phyloP scores from a whole-genome alignment of 1,284 basidiomycete genomes.

The Moesziomyces globuligerus region DNA sequence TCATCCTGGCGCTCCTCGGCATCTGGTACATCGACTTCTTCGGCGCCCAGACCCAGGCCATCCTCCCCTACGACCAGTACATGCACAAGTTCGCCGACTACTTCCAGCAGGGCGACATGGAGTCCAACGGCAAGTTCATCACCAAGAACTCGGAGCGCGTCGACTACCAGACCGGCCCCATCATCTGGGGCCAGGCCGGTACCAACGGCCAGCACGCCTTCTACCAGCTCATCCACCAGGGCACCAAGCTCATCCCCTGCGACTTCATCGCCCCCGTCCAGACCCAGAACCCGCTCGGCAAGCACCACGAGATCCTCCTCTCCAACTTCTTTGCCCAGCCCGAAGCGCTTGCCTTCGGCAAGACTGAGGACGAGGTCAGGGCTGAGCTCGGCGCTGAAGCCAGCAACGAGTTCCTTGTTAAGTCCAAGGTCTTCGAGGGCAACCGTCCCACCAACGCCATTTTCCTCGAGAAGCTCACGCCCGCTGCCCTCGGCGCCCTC shows the following conservation, averaged over 20 bases:
- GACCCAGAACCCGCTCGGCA: slow-evolving; percentile 85
- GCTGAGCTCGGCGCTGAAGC: slow-evolving; percentile 80
- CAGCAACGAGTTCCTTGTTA: slow-evolving; percentile 82
- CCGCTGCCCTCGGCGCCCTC: slow-evolving; percentile 85
- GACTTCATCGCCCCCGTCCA: slow-evolving; percentile 96
- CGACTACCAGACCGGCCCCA: slow-evolving; percentile 95
- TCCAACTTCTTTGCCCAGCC: slow-evolving; percentile 99
- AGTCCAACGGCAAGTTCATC: slow-evolving; percentile 96
- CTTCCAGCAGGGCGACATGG: slow-evolving; percentile 99
- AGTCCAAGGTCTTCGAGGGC: slow-evolving; percentile 97
- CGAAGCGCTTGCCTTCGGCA: slow-evolving; percentile 90
- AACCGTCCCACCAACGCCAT: slow-evolving; percentile 97
- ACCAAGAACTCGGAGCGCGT: slow-evolving; percentile 93
- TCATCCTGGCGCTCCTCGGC: slow-evolving; percentile 88
- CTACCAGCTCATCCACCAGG: slow-evolving; percentile 96
- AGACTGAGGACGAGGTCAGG: slow-evolving; percentile 87
- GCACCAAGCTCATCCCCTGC: slow-evolving; percentile 75
- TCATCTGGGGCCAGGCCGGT: slow-evolving; percentile 97
- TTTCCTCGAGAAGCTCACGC: slow-evolving; percentile 91
- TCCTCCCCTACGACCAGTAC: slow-evolving; percentile 98
- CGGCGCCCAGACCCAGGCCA: slow-evolving; percentile 90
- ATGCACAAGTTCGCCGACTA: slow-evolving; percentile 99
- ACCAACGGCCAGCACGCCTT: slow-evolving; percentile 99
- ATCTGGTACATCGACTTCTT: slow-evolving; percentile 99
- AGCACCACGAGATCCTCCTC: slow-evolving; percentile 95